Conservation (phyloP, 139 green algal genomes). For the Pseudopediastrum boryanum region DNA sequence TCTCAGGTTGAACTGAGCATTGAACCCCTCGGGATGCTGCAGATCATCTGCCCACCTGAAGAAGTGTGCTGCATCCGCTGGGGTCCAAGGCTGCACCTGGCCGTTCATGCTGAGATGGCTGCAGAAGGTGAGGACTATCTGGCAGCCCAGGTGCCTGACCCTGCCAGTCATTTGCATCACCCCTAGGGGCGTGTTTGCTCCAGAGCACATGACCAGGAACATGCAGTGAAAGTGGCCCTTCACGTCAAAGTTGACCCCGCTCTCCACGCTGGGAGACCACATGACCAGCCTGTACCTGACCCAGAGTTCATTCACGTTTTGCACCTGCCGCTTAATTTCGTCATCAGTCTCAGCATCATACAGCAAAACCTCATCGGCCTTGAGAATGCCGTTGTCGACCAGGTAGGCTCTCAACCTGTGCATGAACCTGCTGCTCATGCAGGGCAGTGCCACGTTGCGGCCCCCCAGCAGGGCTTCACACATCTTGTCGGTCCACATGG, state of each 20-base stretch:
- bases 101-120: neutral
- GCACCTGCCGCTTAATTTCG: neutral
- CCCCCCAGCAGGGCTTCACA: neutral
- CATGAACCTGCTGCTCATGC: constrained; percentile 8
- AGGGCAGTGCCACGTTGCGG: neutral
- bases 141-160: neutral
- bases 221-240: neutral
- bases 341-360: constrained; percentile 11
- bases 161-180: neutral
- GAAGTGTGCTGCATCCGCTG: neutral
- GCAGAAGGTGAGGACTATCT: neutral
- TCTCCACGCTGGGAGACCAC: neutral
- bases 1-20: neutral
- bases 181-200: neutral
- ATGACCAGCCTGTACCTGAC: neutral
- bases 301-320: neutral
- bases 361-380: neutral
- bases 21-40: neutral
- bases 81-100: neutral
- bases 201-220: neutral
- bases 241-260: constrained; percentile 8
- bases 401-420: neutral
- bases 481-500: neutral
- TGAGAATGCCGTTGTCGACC: neutral
- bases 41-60: neutral